Conservation (phyloP, 2,329 filamentous ascomycete species). For the Ophiostoma angusticollis region DNA sequence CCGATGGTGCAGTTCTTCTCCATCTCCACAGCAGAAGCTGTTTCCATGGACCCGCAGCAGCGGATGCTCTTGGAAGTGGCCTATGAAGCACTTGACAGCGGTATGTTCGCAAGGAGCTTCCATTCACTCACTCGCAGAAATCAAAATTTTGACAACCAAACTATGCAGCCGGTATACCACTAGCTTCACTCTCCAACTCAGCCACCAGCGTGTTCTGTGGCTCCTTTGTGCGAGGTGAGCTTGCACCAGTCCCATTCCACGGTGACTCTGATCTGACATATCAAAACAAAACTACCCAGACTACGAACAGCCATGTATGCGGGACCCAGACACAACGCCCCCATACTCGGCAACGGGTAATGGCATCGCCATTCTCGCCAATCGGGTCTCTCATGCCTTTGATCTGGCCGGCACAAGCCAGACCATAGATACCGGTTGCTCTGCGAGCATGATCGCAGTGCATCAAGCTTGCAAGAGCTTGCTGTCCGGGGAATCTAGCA, state of each 20-base stretch:
- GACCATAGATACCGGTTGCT: constrained; percentile 48
- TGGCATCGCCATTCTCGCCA: constrained; percentile 40
- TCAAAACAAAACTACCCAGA: constrained; percentile 24
- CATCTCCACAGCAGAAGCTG: constrained; percentile 35
- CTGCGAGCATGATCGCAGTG: constrained; percentile 39
- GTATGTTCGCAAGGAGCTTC: constrained; percentile 17
- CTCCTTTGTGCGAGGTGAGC: constrained; percentile 35
- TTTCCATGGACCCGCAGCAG: constrained; percentile 41
- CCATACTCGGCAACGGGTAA: constrained; percentile 41
- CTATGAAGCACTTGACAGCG: constrained; percentile 39
- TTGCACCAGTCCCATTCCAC: not conserved
- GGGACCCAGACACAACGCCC: constrained; percentile 36
- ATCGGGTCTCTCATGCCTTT: constrained; percentile 43
- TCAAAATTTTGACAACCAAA: constrained; percentile 1
- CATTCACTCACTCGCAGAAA: not conserved
- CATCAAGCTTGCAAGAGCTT: constrained; percentile 40
- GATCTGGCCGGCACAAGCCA: constrained; percentile 42
- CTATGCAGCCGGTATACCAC: constrained; percentile 28
- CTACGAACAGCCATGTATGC: constrained; percentile 36
- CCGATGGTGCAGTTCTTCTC: constrained; percentile 32
- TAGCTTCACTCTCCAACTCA: constrained; percentile 30
- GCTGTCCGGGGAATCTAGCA: constrained; percentile 28
- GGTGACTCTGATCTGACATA: not conserved
- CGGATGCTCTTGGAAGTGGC: constrained; percentile 37
- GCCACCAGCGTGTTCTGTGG: constrained; percentile 37